Percentiles rank a stretch among this genome's conserved stretches.
These are phyloP conservation scores for Trametes hirsuta DNA, from an alignment of 1,284 basidiomycete species.

Conservation along the genomic window DNA sequence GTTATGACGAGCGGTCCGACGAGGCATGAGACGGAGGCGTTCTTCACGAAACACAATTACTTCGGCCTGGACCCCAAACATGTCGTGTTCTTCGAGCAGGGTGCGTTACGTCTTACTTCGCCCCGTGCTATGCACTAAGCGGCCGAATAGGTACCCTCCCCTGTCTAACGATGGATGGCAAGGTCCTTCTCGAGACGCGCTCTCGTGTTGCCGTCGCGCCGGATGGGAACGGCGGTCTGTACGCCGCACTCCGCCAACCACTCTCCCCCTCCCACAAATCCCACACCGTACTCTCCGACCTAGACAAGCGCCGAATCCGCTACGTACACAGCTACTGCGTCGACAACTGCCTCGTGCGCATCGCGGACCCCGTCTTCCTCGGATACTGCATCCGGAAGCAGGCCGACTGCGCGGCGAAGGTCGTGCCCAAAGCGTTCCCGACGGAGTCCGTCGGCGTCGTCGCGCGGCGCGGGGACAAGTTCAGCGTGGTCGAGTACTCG, in stretches of 20 bases:
- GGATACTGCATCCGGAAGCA: slow-evolving; percentile 89
- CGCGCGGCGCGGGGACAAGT: slow-evolving; percentile 81
- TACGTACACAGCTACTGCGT: slow-evolving; percentile 98
- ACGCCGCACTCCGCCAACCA: slow-evolving; percentile 87
- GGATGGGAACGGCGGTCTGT: slow-evolving; percentile 97
- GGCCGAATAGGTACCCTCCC: slow-evolving; percentile 82
- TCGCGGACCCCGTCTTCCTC: slow-evolving; percentile 96
- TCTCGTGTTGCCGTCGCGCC: slow-evolving; percentile 90
- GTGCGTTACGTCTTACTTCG: slow-evolving; percentile 47
- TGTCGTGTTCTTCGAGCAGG: slow-evolving; percentile 97
- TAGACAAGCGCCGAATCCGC: slow-evolving; percentile 76
- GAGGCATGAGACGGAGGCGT: slow-evolving; percentile 82
- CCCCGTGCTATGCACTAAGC: slow-evolving; percentile 3
- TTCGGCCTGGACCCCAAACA: slow-evolving; percentile 86
- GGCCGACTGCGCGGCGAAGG: slow-evolving; percentile 93
- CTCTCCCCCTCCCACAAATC: slow-evolving; percentile 63
- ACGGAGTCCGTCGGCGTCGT: slow-evolving; percentile 96
- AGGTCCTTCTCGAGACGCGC: slow-evolving; percentile 85
- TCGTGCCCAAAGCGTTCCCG: slow-evolving; percentile 88
- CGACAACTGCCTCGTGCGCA: slow-evolving; percentile 98
- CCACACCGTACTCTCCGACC: slow-evolving; percentile 83
- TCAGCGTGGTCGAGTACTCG: slow-evolving; percentile 96
- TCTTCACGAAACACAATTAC: slow-evolving; percentile 79
- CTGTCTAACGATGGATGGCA: slow-evolving; percentile 93
- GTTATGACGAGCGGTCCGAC: slow-evolving; percentile 99